Evolutionary conservation across 345 rosid species (phyloP), one percentile per base, ranked within the genome.

Genomic region (Alliaria petiolata): DNA sequence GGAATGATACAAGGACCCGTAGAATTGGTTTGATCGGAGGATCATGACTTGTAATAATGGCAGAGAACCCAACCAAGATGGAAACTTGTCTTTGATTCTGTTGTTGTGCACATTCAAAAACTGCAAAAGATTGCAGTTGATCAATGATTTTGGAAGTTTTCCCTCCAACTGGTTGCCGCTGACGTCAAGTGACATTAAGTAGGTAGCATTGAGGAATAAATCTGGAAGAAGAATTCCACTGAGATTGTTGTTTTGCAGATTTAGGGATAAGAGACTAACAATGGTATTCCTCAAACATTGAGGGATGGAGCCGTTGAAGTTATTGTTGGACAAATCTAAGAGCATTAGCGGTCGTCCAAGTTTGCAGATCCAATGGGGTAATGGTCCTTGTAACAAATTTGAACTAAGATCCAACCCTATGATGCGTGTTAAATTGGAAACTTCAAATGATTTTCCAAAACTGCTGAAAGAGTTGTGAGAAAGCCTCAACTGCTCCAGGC

Each of bases 271-370:
- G 0, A 54, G 50, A 3, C 1, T 0, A 1, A 7, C 5, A 59
- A 11, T 53, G 2, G 25, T 1, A 12, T 67, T 17, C 25, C 30
- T 6, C 11, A 78, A 20, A 62, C 84, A 81, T n/a, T 4, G 16
- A 12, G 84, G 88, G 8, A 84, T 53, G 1, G 1, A 3, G 17
- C 81, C 84, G 13, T 0, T 50, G 65, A 86, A 67, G 4, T 2
- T 39, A 62, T 86, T 86, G 45, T 55, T 25, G 0, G 91, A 84
- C 25, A 82, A 5, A 39, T 82, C 81, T 17, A 86, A 80, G 17
- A 80, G 53, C 46, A 2, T 0, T 0, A 81, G 66, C 7, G n/a
- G n/a, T 22, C 0, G 14, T 1, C 0, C 4, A 4, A 59, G 36
- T 4, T 8, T 69, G 82, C 86, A 84, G 2, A 81, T 15, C 11